Percentiles rank a stretch among this genome's conserved stretches.
Evolutionary conservation across 177 flowering plant genomes (phyloP).

Genomic region (Vitis hybrid): DNA sequence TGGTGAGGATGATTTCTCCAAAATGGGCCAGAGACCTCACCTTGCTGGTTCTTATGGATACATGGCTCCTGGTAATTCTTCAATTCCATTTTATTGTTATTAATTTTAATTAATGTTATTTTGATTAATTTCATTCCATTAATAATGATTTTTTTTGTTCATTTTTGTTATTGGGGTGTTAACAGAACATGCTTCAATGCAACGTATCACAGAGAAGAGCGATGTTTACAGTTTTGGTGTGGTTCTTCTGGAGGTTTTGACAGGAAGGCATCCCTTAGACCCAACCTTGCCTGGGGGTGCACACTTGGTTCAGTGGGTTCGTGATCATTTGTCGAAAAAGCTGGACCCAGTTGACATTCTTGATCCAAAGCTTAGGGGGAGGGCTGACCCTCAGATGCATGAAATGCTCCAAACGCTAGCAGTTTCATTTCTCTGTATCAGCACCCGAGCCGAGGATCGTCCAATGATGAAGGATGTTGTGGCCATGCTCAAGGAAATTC

Average conservation of each 20-base stretch:
- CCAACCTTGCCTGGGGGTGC: conserved; percentile 84
- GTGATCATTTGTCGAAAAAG: conserved; percentile 61
- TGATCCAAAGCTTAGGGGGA: conserved; percentile 63
- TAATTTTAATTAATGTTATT: not conserved
- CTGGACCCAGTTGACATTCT: conserved; percentile 56
- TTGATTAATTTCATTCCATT: not conserved
- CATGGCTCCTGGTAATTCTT: conserved; percentile 81
- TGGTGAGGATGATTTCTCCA: conserved; percentile 24
- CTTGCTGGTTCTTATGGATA: conserved; percentile 95
- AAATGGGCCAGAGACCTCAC: conserved; percentile 43
- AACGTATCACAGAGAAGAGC: conserved; percentile 72
- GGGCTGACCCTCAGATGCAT: conserved; percentile 68
- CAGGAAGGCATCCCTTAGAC: conserved; percentile 91
- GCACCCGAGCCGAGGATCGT: conserved; percentile 55
- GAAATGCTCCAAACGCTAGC: conserved; percentile 84
- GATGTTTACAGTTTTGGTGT: conserved; percentile 90
- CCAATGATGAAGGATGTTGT: conserved; percentile 82
- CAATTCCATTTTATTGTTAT: no score
- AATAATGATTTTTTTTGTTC: not conserved
- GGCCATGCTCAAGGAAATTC: conserved; percentile 78
- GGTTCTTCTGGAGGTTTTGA: conserved; percentile 75
- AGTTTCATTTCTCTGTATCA: conserved; percentile 66
- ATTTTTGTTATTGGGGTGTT: not conserved
- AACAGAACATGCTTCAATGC: conserved; percentile 75
- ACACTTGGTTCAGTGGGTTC: conserved; percentile 81